Evolutionary conservation across 2,329 filamentous ascomycete genomes (phyloP).

Genomic region (Raffaelea ambrosiae): DNA sequence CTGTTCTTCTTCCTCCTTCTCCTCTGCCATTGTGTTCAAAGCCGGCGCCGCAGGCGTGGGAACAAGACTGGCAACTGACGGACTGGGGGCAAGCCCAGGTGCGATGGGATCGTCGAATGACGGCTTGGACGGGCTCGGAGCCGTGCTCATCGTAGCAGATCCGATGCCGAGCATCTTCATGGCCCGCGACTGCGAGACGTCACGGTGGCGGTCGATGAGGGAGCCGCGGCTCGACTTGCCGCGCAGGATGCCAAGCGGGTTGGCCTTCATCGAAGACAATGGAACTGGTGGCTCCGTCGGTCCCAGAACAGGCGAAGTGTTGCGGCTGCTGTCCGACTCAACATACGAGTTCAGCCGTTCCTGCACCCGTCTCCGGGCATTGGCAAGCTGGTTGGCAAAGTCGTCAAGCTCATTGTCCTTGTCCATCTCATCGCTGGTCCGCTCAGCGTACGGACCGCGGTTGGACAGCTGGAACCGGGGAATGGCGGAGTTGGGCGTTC

Average conservation of each 20-base stretch:
- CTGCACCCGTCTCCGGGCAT: constrained; percentile 61
- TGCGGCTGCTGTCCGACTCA: constrained; percentile 47
- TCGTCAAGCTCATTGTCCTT: constrained; percentile 52
- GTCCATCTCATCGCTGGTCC: constrained; percentile 24
- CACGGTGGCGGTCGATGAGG: constrained; percentile 38
- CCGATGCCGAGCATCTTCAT: constrained; percentile 55
- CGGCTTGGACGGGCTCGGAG: constrained; percentile 29
- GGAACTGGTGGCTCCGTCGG: constrained; percentile 26
- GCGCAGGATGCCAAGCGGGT: constrained; percentile 55
- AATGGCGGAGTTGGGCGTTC: neutral
- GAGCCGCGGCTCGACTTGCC: constrained; percentile 61
- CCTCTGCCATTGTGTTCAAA: neutral
- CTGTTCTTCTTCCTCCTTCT: neutral
- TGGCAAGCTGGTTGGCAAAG: constrained; percentile 64
- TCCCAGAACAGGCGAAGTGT: constrained; percentile 31
- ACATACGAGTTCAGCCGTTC: constrained; percentile 64
- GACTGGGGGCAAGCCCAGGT: neutral
- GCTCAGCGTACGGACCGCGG: neutral
- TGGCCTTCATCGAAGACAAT: constrained; percentile 30
- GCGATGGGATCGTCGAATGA: constrained; percentile 22
- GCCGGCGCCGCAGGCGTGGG: neutral
- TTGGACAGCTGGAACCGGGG: neutral
- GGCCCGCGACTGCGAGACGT: constrained; percentile 39
- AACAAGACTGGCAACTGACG: too few relatives aligned
- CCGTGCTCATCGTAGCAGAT: constrained; percentile 28